These are phyloP conservation scores for Mercurialis annua DNA, from an alignment of 345 rosid genomes.

Conservation along the genomic window DNA sequence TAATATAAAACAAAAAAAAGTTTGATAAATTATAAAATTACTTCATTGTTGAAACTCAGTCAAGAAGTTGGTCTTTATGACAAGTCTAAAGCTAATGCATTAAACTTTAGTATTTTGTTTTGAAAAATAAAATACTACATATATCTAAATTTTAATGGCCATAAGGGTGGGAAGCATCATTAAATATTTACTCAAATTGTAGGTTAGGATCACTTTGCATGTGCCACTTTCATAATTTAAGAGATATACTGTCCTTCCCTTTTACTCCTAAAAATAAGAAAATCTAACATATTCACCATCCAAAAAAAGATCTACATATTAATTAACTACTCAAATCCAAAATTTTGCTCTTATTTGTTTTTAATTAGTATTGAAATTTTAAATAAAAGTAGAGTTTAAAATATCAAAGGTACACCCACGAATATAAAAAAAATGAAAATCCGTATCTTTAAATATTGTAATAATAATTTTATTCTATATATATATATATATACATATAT, in stretches of 20 bases:
- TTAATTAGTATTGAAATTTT: too few relatives aligned
- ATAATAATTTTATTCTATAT: too few relatives aligned
- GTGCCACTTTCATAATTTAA: background rate
- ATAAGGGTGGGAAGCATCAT: background rate
- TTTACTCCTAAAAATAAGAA: too few relatives aligned
- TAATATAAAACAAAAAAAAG: too few relatives aligned
- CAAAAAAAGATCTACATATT: too few relatives aligned
- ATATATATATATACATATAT: too few relatives aligned
- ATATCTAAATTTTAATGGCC: background rate
- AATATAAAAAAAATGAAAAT: too few relatives aligned
- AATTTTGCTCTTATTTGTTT: too few relatives aligned
- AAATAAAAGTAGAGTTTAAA: too few relatives aligned
- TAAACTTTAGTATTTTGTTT: background rate
- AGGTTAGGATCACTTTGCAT: background rate
- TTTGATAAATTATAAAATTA: background rate
- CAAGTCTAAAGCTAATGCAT: background rate
- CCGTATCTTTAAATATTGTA: too few relatives aligned
- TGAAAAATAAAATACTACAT: background rate
- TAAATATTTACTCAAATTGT: background rate
- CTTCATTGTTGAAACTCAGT: slow-evolving; percentile 26
- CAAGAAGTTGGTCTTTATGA: slow-evolving; percentile 20
- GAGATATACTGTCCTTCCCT: background rate
- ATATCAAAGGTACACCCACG: too few relatives aligned
- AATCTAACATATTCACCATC: background rate
- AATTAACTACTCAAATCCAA: too few relatives aligned